These are phyloP conservation scores for Podaxis sp. DNA, from an alignment of 768 basidiomycete species.

Conservation along the genomic window DNA sequence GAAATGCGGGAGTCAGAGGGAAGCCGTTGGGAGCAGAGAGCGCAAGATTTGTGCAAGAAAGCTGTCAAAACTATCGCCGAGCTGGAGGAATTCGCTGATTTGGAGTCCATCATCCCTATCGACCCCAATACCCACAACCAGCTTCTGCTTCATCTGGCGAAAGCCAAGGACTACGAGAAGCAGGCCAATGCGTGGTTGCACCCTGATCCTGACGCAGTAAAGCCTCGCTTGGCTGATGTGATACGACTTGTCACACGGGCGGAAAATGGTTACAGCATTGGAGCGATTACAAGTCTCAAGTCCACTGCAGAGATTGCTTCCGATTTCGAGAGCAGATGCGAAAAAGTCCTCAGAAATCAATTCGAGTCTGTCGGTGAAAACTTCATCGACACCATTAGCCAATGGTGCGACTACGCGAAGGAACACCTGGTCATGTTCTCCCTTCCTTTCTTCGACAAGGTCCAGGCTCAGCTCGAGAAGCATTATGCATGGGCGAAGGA, in stretches of 20 bases:
- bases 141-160: slow-evolving; percentile 60
- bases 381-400: slow-evolving; percentile 68
- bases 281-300: slow-evolving; percentile 63
- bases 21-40: slow-evolving; percentile 74
- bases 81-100: slow-evolving; percentile 68
- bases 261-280: slow-evolving; percentile 76
- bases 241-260: slow-evolving; percentile 66
- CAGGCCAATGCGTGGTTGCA: slow-evolving; percentile 72
- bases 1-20: slow-evolving; percentile 67
- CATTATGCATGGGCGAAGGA: slow-evolving; percentile 75
- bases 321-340: slow-evolving; percentile 76
- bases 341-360: slow-evolving; percentile 66
- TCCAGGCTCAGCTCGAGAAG: slow-evolving; percentile 63
- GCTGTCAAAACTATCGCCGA: slow-evolving; percentile 75
- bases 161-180: slow-evolving; percentile 79
- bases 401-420: slow-evolving; percentile 73
- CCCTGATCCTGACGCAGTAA: slow-evolving; percentile 51
- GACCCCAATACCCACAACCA: slow-evolving; percentile 66
- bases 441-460: slow-evolving; percentile 69
- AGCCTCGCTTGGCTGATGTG: slow-evolving; percentile 69
- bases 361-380: slow-evolving; percentile 59
- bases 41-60: slow-evolving; percentile 62
- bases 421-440: slow-evolving; percentile 73
- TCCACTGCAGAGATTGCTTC: slow-evolving; percentile 73
- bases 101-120: slow-evolving; percentile 68